Evolutionary conservation across 176 grass and related monocot species (phyloP).

Genomic region (Phyllostachys edulis): DNA sequence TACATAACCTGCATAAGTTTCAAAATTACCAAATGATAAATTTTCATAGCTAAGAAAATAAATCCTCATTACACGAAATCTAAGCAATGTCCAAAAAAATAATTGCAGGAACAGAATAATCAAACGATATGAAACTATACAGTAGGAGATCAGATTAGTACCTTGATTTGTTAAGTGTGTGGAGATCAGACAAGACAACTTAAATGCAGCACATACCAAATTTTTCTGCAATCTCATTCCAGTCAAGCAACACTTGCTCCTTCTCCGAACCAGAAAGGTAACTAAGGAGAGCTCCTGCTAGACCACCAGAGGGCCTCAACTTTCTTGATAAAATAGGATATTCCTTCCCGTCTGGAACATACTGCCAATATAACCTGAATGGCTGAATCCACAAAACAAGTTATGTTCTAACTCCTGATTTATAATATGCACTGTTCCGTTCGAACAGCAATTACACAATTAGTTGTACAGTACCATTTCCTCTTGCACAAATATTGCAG

Average conservation of each 20-base stretch:
- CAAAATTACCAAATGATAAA: slow-evolving; percentile 18
- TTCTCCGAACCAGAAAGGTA: slow-evolving; percentile 55
- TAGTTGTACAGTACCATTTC: background rate
- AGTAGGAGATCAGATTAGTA: background rate
- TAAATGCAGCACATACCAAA: slow-evolving; percentile 53
- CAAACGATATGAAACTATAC: slow-evolving; percentile 10
- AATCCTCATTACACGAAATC: background rate
- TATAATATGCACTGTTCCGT: background rate
- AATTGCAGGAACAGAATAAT: slow-evolving; percentile 19
- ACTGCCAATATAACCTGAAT: slow-evolving; percentile 89
- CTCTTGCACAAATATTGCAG: background rate
- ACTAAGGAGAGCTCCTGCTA: slow-evolving; percentile 47
- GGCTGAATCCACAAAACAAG: slow-evolving; percentile 13
- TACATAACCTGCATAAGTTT: slow-evolving; percentile 74
- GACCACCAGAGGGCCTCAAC: slow-evolving; percentile 38
- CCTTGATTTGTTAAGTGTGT: slow-evolving; percentile 30
- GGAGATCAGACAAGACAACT: background rate
- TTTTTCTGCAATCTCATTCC: slow-evolving; percentile 77
- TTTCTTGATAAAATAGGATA: slow-evolving; percentile 81
- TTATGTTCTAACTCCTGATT: background rate
- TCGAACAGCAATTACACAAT: background rate
- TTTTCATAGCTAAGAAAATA: slow-evolving; percentile 14
- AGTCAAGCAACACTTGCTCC: slow-evolving; percentile 79
- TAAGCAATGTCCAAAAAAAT: background rate
- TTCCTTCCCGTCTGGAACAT: slow-evolving; percentile 77